A percentile compares a stretch with the other conserved stretches of the same genome.
These are phyloP conservation scores for Dipodascus geniculatus DNA, from an alignment of 805 yeast genomes.

Conservation along the genomic window DNA sequence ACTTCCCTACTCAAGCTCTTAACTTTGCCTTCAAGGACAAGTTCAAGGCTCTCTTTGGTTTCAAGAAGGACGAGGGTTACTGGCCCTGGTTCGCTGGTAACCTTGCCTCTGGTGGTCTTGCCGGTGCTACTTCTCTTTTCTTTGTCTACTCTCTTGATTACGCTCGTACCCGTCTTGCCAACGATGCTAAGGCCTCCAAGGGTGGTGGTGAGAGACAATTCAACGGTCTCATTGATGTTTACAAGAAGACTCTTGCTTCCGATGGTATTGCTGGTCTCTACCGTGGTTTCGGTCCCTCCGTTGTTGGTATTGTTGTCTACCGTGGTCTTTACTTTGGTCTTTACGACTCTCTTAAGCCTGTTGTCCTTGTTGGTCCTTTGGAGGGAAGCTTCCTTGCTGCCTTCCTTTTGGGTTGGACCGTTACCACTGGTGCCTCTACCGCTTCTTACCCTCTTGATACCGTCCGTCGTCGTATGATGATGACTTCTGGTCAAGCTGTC, in stretches of 20 bases:
- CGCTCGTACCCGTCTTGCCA: constrained; percentile 98
- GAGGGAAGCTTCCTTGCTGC: constrained; percentile 93
- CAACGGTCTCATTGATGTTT: constrained; percentile 94
- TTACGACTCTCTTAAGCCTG: constrained; percentile 94
- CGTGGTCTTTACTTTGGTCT: constrained; percentile 99
- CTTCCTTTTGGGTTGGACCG: constrained; percentile 94
- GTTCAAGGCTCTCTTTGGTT: constrained; percentile 90
- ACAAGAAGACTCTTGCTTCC: constrained; percentile 87
- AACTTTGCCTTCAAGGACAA: constrained; percentile 98
- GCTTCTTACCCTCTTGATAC: constrained; percentile 99
- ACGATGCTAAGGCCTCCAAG: constrained; percentile 82
- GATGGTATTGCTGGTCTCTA: constrained; percentile 98
- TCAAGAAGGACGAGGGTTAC: constrained; percentile 92
- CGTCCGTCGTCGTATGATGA: constrained; percentile 99
- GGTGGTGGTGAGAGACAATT: constrained; percentile 88
- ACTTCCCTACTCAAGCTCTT: constrained; percentile 98
- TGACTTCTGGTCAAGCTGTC: constrained; percentile 98
- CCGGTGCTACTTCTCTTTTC: constrained; percentile 91
- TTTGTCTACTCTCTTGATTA: constrained; percentile 95
- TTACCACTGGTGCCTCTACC: constrained; percentile 96
- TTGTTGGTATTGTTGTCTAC: constrained; percentile 94
- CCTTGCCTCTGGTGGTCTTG: constrained; percentile 97
- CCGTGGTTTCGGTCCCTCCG: constrained; percentile 99
- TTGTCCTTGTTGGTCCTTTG: constrained; percentile 84
- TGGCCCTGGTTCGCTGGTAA: constrained; percentile 94